Conservation (phyloP, 2,329 filamentous ascomycete species). For the Colletotrichum horii region DNA sequence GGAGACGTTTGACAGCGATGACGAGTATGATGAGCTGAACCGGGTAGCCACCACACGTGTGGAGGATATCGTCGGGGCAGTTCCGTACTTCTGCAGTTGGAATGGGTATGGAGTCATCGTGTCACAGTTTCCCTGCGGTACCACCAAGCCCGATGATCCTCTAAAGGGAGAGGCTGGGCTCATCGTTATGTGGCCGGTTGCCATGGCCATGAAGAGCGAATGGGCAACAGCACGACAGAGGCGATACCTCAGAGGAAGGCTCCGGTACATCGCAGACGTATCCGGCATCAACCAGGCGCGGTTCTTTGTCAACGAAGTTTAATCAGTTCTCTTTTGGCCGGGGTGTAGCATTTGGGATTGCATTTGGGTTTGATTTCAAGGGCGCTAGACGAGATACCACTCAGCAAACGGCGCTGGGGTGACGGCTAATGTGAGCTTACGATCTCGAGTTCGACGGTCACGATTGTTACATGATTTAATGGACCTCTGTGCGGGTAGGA, state of each 20-base stretch:
- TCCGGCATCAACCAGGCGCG: conserved; percentile 25
- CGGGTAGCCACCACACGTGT: conserved; percentile 8
- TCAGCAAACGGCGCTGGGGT: background rate
- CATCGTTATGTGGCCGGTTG: conserved; percentile 24
- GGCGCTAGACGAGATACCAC: background rate
- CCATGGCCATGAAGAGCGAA: conserved; percentile 23
- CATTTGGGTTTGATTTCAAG: background rate
- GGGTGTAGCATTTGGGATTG: background rate
- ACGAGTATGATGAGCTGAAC: conserved; percentile 17
- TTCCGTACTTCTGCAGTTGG: conserved; percentile 26
- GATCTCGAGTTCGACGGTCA: background rate
- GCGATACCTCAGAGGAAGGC: conserved; percentile 19
- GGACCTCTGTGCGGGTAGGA: background rate
- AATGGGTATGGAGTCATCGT: conserved; percentile 20
- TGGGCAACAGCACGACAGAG: conserved; percentile 23
- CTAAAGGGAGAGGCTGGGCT: conserved; percentile 25
- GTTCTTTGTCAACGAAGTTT: conserved; percentile 22
- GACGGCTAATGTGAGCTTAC: conserved; percentile 6
- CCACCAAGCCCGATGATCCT: conserved; percentile 9
- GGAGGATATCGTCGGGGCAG: conserved; percentile 19
- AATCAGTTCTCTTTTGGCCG: background rate
- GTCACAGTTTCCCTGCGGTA: conserved; percentile 22
- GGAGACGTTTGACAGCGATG: background rate
- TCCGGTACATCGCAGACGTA: conserved; percentile 25
- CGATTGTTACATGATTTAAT: background rate